Evolutionary conservation across 257 asterid species (phyloP).

Genomic region (Capsicum baccatum): DNA sequence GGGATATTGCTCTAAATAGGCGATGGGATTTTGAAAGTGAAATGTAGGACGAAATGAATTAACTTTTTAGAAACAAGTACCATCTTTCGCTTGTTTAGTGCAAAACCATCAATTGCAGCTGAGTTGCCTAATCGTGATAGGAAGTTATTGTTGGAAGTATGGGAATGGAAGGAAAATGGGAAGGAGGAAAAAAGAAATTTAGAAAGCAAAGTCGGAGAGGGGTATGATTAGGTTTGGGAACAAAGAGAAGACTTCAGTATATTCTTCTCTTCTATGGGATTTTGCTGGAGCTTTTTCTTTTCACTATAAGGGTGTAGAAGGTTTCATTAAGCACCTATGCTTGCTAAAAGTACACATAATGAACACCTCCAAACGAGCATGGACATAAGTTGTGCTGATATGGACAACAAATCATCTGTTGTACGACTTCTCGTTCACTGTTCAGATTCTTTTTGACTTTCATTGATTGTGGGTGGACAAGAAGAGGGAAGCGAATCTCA

Average conservation of each 20-base stretch:
- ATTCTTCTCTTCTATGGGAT: background rate
- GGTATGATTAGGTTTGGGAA: slow-evolving; percentile 4
- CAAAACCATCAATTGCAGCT: background rate
- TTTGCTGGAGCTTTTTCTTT: background rate
- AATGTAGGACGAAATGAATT: background rate
- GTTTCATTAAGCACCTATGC: background rate
- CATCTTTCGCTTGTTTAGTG: background rate
- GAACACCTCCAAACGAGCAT: background rate
- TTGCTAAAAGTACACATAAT: background rate
- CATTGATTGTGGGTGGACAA: background rate
- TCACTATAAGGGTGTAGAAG: background rate
- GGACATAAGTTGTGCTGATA: background rate
- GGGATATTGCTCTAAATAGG: background rate
- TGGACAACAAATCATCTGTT: background rate
- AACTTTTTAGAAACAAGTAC: background rate
- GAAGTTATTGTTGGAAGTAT: slow-evolving; percentile 7
- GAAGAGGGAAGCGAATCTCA: background rate
- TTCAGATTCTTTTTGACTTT: background rate
- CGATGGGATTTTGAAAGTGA: no score
- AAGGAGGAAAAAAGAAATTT: background rate
- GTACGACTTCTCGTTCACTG: background rate
- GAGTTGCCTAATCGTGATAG: background rate
- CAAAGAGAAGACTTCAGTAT: background rate
- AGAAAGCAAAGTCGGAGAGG: background rate
- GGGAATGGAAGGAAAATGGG: background rate